Conservation (phyloP, 805 yeast species). For the Cyberlindnera japonica region DNA sequence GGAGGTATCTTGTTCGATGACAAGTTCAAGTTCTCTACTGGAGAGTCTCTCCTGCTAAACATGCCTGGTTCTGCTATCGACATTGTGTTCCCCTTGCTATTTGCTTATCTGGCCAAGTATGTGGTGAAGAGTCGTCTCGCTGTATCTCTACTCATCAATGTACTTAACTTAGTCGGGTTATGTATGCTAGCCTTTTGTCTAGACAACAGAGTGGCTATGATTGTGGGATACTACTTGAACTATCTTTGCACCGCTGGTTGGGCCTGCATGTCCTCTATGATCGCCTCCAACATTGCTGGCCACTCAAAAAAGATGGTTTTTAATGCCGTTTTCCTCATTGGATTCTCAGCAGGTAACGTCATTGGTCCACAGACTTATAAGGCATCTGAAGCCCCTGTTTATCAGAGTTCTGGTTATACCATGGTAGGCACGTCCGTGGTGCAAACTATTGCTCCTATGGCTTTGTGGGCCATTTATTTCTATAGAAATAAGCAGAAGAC, state of each 20-base stretch:
- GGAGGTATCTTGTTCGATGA: constrained; percentile 14
- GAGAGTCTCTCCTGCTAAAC: constrained; percentile 22
- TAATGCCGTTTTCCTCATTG: constrained; percentile 55
- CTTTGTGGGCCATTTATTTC: constrained; percentile 2
- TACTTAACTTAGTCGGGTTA: constrained; percentile 27
- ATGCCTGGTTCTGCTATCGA: constrained; percentile 28
- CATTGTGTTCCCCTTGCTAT: constrained; percentile 25
- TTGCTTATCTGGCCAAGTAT: constrained; percentile 22
- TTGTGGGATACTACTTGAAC: constrained; percentile 29
- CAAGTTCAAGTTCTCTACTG: constrained; percentile 11
- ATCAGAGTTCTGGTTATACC: constrained; percentile 33
- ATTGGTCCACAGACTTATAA: constrained; percentile 74
- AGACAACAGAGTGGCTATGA: constrained; percentile 25
- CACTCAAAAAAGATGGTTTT: constrained; percentile 63
- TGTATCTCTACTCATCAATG: constrained; percentile 19
- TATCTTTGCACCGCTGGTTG: constrained; percentile 35
- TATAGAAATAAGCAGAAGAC: constrained; percentile 29
- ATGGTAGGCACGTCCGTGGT: constrained; percentile 9
- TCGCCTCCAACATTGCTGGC: constrained; percentile 58
- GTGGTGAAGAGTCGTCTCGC: constrained; percentile 22
- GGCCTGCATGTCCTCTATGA: constrained; percentile 31
- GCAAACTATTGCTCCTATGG: constrained; percentile 7
- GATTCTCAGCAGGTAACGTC: constrained; percentile 63
- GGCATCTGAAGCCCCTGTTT: constrained; percentile 52
- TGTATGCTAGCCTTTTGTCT: constrained; percentile 34